Evolutionary conservation across 2,329 filamentous ascomycete genomes (phyloP).

Genomic region (Paraphaeosphaeria minitans): DNA sequence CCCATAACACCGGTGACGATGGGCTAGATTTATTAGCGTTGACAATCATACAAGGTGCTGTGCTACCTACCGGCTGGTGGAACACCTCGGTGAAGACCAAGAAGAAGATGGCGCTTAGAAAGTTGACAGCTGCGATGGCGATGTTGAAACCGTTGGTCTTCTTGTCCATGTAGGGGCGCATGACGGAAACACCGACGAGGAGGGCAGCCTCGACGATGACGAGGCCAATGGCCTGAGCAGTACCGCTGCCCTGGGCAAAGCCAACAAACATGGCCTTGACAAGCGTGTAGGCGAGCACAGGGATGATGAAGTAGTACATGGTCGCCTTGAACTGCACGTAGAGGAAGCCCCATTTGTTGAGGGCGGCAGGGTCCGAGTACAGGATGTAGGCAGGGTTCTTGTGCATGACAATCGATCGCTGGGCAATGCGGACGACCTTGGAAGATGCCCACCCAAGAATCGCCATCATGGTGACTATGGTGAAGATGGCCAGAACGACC

Average conservation of each 20-base stretch:
- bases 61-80: slow-evolving; percentile 69
- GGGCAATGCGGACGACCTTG: slow-evolving; percentile 89
- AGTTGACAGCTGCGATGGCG: slow-evolving; percentile 86
- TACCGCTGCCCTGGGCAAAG: slow-evolving; percentile 72
- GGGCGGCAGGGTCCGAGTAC: slow-evolving; percentile 88
- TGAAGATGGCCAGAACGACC: slow-evolving; percentile 85
- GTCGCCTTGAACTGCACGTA: slow-evolving; percentile 97
- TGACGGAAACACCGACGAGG: slow-evolving; percentile 76
- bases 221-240: slow-evolving; percentile 79
- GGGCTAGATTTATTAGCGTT: slow-evolving; percentile 50
- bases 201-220: slow-evolving; percentile 81
- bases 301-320: slow-evolving; percentile 93
- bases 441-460: slow-evolving; percentile 84
- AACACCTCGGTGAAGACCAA: slow-evolving; percentile 89
- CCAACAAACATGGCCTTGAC: slow-evolving; percentile 89
- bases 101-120: slow-evolving; percentile 86
- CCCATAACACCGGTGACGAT: slow-evolving; percentile 88
- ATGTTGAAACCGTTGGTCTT: slow-evolving; percentile 98
- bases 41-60: neutral
- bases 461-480: slow-evolving; percentile 78
- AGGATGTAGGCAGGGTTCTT: slow-evolving; percentile 97
- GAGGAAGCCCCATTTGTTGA: slow-evolving; percentile 98
- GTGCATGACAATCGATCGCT: slow-evolving; percentile 86
- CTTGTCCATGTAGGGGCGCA: slow-evolving; percentile 98
- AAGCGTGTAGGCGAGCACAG: slow-evolving; percentile 76